These are phyloP conservation scores for Panellus pusillus DNA, from an alignment of 768 basidiomycete species.

Conservation along the genomic window DNA sequence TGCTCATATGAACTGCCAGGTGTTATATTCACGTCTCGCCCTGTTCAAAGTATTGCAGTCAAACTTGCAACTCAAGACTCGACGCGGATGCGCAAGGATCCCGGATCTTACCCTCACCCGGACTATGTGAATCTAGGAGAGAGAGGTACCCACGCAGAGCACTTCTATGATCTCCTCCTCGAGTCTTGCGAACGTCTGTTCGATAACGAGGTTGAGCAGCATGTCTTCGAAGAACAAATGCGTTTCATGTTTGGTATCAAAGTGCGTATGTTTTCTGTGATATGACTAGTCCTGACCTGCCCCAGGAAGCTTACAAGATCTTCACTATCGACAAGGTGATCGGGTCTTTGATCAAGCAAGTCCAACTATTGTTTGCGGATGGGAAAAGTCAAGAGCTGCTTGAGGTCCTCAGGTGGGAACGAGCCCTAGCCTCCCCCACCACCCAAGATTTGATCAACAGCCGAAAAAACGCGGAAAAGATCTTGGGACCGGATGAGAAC, in stretches of 20 bases:
- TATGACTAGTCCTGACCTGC: background rate
- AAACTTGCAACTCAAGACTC: conserved; percentile 39
- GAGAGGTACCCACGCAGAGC: conserved; percentile 47
- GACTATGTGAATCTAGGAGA: conserved; percentile 33
- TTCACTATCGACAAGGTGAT: conserved; percentile 95
- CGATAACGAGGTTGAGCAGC: conserved; percentile 88
- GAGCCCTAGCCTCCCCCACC: conserved; percentile 56
- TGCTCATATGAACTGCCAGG: conserved; percentile 40
- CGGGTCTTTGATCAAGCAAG: conserved; percentile 87
- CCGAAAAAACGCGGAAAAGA: conserved; percentile 66
- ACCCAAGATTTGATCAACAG: conserved; percentile 72
- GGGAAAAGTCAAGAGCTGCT: conserved; percentile 70
- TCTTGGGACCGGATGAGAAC: conserved; percentile 75
- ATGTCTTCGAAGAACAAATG: conserved; percentile 88
- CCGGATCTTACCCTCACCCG: conserved; percentile 29
- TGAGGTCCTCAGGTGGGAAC: conserved; percentile 68
- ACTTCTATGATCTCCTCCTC: conserved; percentile 82
- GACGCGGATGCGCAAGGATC: conserved; percentile 25
- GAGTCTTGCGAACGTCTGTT: conserved; percentile 89
- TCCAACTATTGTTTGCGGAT: conserved; percentile 70
- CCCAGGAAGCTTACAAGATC: conserved; percentile 76
- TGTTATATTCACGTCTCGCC: conserved; percentile 79
- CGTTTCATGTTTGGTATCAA: conserved; percentile 83
- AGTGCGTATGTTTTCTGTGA: conserved; percentile 37
- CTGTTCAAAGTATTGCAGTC: conserved; percentile 72